Evolutionary conservation across 202 grass and related monocot genomes (phyloP), one percentile per base, ranked within the genome.

Genomic region (Panicum virgatum): DNA sequence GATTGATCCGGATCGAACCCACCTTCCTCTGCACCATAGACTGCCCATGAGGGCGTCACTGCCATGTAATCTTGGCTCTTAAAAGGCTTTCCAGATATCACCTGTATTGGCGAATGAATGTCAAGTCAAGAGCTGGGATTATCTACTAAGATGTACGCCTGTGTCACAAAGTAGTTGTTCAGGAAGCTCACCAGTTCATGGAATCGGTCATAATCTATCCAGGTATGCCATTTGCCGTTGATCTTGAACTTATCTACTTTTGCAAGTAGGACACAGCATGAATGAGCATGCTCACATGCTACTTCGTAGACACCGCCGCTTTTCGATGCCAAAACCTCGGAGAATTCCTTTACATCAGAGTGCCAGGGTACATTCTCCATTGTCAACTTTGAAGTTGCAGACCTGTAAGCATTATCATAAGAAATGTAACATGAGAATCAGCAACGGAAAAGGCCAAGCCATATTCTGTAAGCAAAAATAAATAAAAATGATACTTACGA

Each of bases 311-410:
- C 37, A n/a, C 91, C 96, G 29, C 66, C 78, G 25, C 88, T 98
- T 92, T 98, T 96, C n/a, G 74, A 68, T 44, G 96, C 92, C 72
- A 98, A 79, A 56, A 86, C 83, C 84, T 98, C 92, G 5, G 96
- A 98, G 45, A 98, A 96, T 67, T 90, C 84, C 84, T 88, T 92
- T 73, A 98, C 96, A 78, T 98, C 96, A 83, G 91, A 81, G 37
- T 98, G 96, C 92, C 96, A 98, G 5, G 96, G 96, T 30, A 96
- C 96, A 90, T 98, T 98, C 60, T 98, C 96, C 96, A 96, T 98
- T 37, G 96, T 98, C 91, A 98, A 82, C 65, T 98, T 98, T 66
- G 96, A 98, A 46, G 96, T 96, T 59, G 90, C 87, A 53, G 96
- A 93, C 42, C 96, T 98, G 85, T 66, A 85, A 7, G 9, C 37